These are phyloP conservation scores for Phialophora verrucosa DNA, from an alignment of 2,329 filamentous ascomycete genomes.

Conservation along the genomic window DNA sequence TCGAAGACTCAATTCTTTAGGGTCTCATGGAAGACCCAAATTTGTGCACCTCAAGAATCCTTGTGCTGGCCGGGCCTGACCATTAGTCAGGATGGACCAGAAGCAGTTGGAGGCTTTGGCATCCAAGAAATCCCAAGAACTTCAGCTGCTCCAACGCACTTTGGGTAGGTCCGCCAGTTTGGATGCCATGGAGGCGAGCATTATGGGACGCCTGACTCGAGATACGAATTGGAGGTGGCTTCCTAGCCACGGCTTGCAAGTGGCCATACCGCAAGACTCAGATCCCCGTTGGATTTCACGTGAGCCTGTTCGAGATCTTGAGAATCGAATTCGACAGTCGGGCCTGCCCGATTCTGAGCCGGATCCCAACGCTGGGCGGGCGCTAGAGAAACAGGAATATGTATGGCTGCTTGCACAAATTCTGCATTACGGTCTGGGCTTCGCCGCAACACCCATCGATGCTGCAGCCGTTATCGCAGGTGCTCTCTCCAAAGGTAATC, in stretches of 20 bases:
- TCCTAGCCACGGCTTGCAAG: constrained; percentile 6
- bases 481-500: background rate
- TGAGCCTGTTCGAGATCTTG: background rate
- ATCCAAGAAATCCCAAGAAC: background rate
- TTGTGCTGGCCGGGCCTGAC: background rate
- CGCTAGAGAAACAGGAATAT: constrained; percentile 8
- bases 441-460: constrained; percentile 7
- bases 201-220: background rate
- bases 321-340: constrained; percentile 10
- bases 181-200: background rate
- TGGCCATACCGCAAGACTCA: constrained; percentile 11
- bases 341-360: constrained; percentile 2
- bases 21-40: background rate
- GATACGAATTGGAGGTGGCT: constrained; percentile 14
- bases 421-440: constrained; percentile 12
- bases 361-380: constrained; percentile 8
- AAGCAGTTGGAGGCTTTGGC: background rate
- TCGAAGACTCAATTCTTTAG: background rate
- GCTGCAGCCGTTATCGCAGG: constrained; percentile 1
- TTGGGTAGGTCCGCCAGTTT: background rate
- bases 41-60: background rate
- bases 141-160: background rate
- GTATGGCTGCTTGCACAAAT: constrained; percentile 13
- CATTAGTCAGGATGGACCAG: background rate
- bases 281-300: constrained; percentile 1